Evolutionary conservation across 768 basidiomycete species (phyloP).

Genomic region (Galerina marginata): DNA sequence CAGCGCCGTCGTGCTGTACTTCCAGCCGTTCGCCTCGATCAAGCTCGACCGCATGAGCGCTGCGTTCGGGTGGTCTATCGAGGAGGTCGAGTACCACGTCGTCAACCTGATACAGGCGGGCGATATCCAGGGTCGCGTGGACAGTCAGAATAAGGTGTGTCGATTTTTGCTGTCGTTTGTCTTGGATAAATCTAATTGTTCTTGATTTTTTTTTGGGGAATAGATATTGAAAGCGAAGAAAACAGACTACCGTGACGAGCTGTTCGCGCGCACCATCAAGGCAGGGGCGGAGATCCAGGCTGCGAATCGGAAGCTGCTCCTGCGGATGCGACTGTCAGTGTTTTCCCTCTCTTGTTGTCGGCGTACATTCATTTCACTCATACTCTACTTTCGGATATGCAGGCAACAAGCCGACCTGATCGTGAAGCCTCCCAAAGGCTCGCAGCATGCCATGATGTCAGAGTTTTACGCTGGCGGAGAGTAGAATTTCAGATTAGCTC

Average conservation of each 20-base stretch:
- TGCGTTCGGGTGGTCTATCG: constrained; percentile 84
- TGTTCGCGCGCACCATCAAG: constrained; percentile 79
- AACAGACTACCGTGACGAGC: constrained; percentile 75
- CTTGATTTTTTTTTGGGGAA: neutral
- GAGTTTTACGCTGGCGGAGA: constrained; percentile 15
- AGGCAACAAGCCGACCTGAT: constrained; percentile 85
- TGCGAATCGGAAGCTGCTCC: constrained; percentile 76
- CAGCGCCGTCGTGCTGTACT: constrained; percentile 84
- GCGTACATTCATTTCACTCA: neutral
- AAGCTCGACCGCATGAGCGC: constrained; percentile 81
- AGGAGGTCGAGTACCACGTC: constrained; percentile 74
- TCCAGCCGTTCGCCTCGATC: constrained; percentile 89
- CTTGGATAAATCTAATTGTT: neutral
- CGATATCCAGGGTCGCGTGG: constrained; percentile 81
- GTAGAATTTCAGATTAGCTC: neutral
- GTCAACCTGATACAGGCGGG: constrained; percentile 80
- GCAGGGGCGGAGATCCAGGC: constrained; percentile 73
- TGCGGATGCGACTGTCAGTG: constrained; percentile 85
- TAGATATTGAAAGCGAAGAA: constrained; percentile 84
- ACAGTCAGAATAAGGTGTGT: constrained; percentile 85
- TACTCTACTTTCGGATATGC: neutral
- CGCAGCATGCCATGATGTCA: neutral
- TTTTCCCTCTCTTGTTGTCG: neutral
- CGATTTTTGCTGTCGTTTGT: no score
- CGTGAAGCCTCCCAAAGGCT: constrained; percentile 65